Conservation (phyloP, 2,329 filamentous ascomycete species). For the Fusarium verrucosum region DNA sequence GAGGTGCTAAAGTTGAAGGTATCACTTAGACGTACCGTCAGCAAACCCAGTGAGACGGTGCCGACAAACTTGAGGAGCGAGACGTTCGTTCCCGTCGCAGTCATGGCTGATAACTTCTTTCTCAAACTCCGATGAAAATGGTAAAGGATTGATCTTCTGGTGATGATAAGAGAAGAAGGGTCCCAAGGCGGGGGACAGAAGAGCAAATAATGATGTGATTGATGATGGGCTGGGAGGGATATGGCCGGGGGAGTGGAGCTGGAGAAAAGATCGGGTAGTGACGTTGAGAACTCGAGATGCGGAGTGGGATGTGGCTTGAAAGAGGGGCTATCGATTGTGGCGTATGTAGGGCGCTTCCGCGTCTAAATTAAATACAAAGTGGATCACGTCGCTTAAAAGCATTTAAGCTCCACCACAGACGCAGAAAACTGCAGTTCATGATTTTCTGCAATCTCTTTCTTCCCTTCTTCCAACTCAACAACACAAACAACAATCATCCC, state of each 20-base stretch:
- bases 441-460: conserved; percentile 36
- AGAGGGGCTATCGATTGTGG: conserved; percentile 8
- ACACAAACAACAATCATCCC: background rate
- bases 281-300: conserved; percentile 22
- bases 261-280: conserved; percentile 25
- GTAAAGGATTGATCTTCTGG: conserved; percentile 1
- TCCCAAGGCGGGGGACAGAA: conserved; percentile 8
- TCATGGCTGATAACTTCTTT: conserved; percentile 58
- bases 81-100: conserved; percentile 73
- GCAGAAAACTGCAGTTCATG: conserved; percentile 33
- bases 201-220: conserved; percentile 32
- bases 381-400: conserved; percentile 24
- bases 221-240: background rate
- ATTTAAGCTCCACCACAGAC: conserved; percentile 11
- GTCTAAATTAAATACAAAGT: conserved; percentile 10
- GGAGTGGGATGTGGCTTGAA: conserved; percentile 14
- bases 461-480: conserved; percentile 16
- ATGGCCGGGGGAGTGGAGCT: background rate
- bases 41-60: conserved; percentile 84
- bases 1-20: background rate
- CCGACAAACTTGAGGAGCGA: conserved; percentile 91
- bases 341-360: conserved; percentile 20
- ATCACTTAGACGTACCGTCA: conserved; percentile 72
- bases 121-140: background rate
- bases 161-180: conserved; percentile 1